phyloP scores from a whole-genome alignment of 139 green algal genomes.

The Microglena sp. region DNA sequence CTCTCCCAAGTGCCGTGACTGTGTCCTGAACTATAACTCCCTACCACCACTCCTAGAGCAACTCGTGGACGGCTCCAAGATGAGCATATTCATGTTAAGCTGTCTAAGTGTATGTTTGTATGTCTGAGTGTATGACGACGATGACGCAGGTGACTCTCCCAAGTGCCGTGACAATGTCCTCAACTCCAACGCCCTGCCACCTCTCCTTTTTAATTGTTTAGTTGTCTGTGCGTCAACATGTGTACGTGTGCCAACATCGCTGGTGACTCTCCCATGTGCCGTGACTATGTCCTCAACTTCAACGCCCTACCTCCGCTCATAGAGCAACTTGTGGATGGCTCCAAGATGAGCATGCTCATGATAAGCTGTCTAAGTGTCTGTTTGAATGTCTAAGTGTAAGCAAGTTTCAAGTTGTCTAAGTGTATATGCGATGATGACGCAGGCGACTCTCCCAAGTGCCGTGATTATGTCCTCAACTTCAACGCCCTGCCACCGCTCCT shows the following conservation, averaged over 20 bases:
- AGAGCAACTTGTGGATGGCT: conserved; percentile 78
- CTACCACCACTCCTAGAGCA: conserved; percentile 88
- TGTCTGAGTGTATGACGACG: too few relatives aligned
- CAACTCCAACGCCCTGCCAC: conserved; percentile 62
- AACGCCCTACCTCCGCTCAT: conserved; percentile 85
- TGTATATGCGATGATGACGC: too few relatives aligned
- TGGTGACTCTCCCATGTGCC: conserved; percentile 84
- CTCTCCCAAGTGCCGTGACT: conserved; percentile 88
- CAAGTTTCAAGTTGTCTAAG: too few relatives aligned
- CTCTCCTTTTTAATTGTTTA: too few relatives aligned
- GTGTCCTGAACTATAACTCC: conserved; percentile 77
- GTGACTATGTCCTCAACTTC: conserved; percentile 81
- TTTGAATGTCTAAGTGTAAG: too few relatives aligned
- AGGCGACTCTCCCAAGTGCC: conserved; percentile 83
- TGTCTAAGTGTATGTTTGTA: too few relatives aligned
- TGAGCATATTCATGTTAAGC: too few relatives aligned
- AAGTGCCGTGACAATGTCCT: conserved; percentile 95
- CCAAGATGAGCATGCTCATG: conserved; percentile 97
- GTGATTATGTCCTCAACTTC: conserved; percentile 83
- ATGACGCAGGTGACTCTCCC: conserved; percentile 79
- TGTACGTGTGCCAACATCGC: conserved; percentile 99
- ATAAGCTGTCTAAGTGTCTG: too few relatives aligned
- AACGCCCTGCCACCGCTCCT: conserved; percentile 85
- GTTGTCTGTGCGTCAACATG: too few relatives aligned
- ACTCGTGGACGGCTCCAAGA: conserved; percentile 81